These are phyloP conservation scores for Apodospora peruviana DNA, from an alignment of 495 filamentous ascomycete genomes.

Conservation along the genomic window DNA sequence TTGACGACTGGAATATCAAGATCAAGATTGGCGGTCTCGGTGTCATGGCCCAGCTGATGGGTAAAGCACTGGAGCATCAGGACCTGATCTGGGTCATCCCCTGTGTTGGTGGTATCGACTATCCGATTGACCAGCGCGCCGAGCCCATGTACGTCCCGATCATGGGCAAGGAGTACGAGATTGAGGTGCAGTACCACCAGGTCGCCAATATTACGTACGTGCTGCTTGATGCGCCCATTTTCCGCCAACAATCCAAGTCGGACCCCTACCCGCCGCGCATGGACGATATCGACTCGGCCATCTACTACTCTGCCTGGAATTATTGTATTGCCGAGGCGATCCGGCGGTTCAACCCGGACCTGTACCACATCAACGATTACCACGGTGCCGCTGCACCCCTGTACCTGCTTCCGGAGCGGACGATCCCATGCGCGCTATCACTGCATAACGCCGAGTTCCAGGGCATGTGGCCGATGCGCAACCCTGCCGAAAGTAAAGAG, in stretches of 20 bases:
- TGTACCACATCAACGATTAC: constrained; percentile 78
- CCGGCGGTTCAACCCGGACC: constrained; percentile 52
- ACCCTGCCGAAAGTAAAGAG: constrained; percentile 46
- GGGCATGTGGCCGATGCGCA: constrained; percentile 51
- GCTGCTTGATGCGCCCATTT: constrained; percentile 62
- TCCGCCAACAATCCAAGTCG: constrained; percentile 55
- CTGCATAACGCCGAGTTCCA: constrained; percentile 60
- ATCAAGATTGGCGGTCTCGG: constrained; percentile 68
- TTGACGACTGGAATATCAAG: constrained; percentile 66
- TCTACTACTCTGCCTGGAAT: constrained; percentile 71
- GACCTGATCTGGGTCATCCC: constrained; percentile 69
- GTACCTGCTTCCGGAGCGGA: constrained; percentile 56
- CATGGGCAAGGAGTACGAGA: constrained; percentile 54
- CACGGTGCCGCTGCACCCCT: constrained; percentile 66
- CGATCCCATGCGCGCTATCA: constrained; percentile 49
- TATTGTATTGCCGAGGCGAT: constrained; percentile 59
- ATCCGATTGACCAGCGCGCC: constrained; percentile 53
- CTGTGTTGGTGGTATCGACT: constrained; percentile 65
- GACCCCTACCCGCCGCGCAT: constrained; percentile 65
- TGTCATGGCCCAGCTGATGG: constrained; percentile 67
- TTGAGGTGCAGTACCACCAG: constrained; percentile 60
- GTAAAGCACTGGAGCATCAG: constrained; percentile 61
- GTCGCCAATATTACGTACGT: constrained; percentile 66
- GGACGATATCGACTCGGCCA: constrained; percentile 65
- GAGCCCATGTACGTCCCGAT: constrained; percentile 60